These are phyloP conservation scores for Fusarium sacchari DNA, from an alignment of 2,329 filamentous ascomycete genomes.

Conservation along the genomic window DNA sequence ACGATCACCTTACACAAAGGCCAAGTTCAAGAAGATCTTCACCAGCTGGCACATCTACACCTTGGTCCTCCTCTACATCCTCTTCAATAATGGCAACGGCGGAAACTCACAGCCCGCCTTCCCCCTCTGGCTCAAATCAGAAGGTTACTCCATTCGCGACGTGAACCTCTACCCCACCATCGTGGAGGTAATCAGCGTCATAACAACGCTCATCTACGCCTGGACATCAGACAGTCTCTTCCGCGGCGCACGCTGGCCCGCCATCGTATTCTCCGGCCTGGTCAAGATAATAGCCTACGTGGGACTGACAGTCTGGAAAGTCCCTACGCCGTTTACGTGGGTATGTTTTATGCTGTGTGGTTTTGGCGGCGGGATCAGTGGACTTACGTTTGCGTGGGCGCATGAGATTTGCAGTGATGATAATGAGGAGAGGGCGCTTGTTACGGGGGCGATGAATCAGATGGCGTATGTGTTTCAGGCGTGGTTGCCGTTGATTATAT, in stretches of 20 bases:
- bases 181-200: conserved; percentile 62
- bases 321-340: conserved; percentile 69
- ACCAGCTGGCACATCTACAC: conserved; percentile 72
- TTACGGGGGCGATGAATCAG: conserved; percentile 75
- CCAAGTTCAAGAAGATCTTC: conserved; percentile 70
- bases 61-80: conserved; percentile 67
- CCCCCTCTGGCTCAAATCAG: conserved; percentile 57
- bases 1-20: conserved; percentile 51
- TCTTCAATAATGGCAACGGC: conserved; percentile 69
- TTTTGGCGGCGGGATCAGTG: conserved; percentile 60
- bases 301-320: conserved; percentile 56
- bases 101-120: conserved; percentile 66
- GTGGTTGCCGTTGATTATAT: conserved; percentile 74
- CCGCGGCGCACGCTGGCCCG: conserved; percentile 69
- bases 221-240: conserved; percentile 73
- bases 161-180: conserved; percentile 69
- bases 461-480: conserved; percentile 76
- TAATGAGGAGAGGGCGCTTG: conserved; percentile 73
- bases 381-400: conserved; percentile 60
- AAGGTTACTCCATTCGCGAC: conserved; percentile 55
- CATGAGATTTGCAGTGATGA: conserved; percentile 62
- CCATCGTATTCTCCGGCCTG: conserved; percentile 65
- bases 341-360: conserved; percentile 67
- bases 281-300: conserved; percentile 54
- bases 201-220: conserved; percentile 70